Base-by-base conservation (phyloP, 306 rosid species). In the Quercus ilex region DNA sequence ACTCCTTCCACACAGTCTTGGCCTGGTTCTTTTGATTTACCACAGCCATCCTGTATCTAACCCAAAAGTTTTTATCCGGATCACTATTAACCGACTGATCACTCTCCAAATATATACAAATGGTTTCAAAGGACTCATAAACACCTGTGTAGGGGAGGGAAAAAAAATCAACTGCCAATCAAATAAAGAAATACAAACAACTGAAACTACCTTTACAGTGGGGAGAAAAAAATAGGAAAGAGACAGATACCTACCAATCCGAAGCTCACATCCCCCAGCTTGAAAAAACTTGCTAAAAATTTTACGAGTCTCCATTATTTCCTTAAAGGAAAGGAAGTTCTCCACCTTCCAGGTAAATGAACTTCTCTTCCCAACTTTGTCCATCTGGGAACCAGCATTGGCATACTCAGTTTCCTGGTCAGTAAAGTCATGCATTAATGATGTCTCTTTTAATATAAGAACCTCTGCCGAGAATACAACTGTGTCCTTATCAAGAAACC, bases 271-370 rank as follows among this genome's bases (percentile, higher is more conserved):
- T 82, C 97, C 99, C 76, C 98, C 98, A 86, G 98, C 98, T 87
- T 91, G 98, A 90, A 96, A 96, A 87, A 96, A 96, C 88, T 96
- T 96, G 86, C 99, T 96, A 86, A 93, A 96, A 71, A 96, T 96
- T 89, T 96, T 96, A 49, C 99, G 92, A 73, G 93, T 93, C 88
- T 96, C 99, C 98, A 96, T 96, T 87, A 96, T 96, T 80, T 96
- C 99, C 90, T 93, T 93, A 77, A 96, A 96, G 23, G 98, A 91
- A 71, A 91, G 88, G 89, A 96, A 96, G 82, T 96, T 96, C 83
- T 96, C 99, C 90, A 96, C 99, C 89, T 91, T 96, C 99, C 99
- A 96, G 31, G 97, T 90, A 87, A 96, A 96, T n/a, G 97, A 89
- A 84, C 97, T 88, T 88, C 63, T 87, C 87, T 90, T 93, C 35